These are phyloP conservation scores for Phragmites australis DNA, from an alignment of 176 grass and related monocot genomes.

Conservation along the genomic window DNA sequence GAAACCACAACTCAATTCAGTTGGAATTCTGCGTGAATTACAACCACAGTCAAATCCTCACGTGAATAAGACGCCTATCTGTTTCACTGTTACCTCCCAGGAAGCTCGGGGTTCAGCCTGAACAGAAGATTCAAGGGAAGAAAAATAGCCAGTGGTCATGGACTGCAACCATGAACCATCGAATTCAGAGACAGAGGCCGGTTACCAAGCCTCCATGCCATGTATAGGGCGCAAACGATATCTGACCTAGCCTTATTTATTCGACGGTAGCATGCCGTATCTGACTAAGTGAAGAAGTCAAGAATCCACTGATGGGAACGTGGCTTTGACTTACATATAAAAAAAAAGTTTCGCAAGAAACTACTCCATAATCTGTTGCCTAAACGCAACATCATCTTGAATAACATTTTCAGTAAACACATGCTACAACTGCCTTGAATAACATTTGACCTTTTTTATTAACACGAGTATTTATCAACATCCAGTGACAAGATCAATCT, in stretches of 20 bases:
- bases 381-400: not conserved
- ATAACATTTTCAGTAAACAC: not conserved
- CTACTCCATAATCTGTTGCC: not conserved
- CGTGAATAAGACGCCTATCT: not conserved
- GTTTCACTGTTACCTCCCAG: not conserved
- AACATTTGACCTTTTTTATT: not conserved
- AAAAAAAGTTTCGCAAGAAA: not conserved
- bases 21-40: not conserved
- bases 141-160: not conserved
- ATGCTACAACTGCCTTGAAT: not conserved
- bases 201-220: not conserved
- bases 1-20: not conserved
- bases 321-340: not conserved
- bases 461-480: not conserved
- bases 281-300: slow-evolving; percentile 8
- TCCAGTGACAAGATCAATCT: not conserved
- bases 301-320: not conserved
- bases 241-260: not conserved
- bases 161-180: not conserved
- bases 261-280: not conserved
- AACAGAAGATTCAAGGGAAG: slow-evolving; percentile 2
- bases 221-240: not conserved
- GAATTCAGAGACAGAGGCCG: not conserved
- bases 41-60: not conserved
- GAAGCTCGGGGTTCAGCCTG: slow-evolving; percentile 18